phyloP scores from a whole-genome alignment of 352 stramenopile species.

The Phytophthora pisi region DNA sequence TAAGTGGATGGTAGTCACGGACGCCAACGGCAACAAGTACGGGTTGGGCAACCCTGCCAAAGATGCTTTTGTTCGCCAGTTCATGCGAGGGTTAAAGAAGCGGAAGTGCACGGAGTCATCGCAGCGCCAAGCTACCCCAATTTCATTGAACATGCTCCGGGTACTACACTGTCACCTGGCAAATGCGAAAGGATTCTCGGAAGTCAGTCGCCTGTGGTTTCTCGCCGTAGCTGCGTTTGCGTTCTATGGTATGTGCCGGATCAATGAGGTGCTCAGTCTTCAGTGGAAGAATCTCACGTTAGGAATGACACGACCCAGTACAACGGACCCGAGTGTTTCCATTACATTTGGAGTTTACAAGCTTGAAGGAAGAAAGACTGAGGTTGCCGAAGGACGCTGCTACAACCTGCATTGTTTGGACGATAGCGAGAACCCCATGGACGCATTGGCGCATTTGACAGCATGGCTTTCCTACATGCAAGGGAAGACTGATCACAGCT shows the following conservation, averaged over 20 bases:
- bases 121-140: slow-evolving; percentile 7
- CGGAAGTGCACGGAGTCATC: neutral
- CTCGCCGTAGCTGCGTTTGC: slow-evolving; percentile 6
- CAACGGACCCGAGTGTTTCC: neutral
- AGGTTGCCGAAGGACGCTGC: slow-evolving; percentile 9
- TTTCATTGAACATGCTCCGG: slow-evolving; percentile 10
- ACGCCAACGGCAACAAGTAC: neutral
- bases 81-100: neutral
- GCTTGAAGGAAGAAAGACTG: slow-evolving; percentile 13
- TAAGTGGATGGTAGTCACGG: neutral
- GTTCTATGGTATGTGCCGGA: slow-evolving; percentile 18
- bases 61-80: neutral
- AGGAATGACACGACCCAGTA: slow-evolving; percentile 2
- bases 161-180: slow-evolving; percentile 2
- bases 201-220: slow-evolving; percentile 9
- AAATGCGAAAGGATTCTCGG: slow-evolving; percentile 1
- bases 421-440: neutral
- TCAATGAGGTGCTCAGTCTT: slow-evolving; percentile 14
- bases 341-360: slow-evolving; percentile 13
- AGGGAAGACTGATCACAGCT: slow-evolving; percentile 8
- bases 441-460: neutral
- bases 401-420: slow-evolving; percentile 12
- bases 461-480: neutral
- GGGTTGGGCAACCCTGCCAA: neutral
- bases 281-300: slow-evolving; percentile 13